Conservation (phyloP, 345 rosid species). For the Eucalyptus paniculata region DNA sequence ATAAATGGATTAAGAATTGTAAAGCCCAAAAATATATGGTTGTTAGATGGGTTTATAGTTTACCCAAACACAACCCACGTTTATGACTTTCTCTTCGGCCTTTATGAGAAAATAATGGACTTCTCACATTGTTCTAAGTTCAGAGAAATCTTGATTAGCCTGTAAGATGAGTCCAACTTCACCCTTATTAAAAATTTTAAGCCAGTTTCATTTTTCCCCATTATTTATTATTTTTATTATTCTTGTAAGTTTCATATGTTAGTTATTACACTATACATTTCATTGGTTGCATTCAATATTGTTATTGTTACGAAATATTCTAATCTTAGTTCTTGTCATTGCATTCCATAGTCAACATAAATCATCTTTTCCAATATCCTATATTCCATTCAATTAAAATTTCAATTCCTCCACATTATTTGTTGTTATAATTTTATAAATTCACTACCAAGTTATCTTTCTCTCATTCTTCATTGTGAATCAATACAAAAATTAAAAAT, state of each 20-base stretch:
- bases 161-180: background rate
- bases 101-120: background rate
- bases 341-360: no score
- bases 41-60: background rate
- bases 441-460: no score
- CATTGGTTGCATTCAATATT: background rate
- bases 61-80: background rate
- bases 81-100: background rate
- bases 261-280: background rate
- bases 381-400: no score
- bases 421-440: no score
- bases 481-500: no score
- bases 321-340: background rate
- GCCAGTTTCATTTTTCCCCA: background rate
- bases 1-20: background rate
- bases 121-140: background rate
- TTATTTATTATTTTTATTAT: background rate
- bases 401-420: no score
- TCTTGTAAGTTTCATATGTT: background rate
- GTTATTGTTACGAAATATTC: background rate
- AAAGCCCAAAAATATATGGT: background rate
- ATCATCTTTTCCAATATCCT: no score
- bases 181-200: background rate
- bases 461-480: no score
- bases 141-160: background rate